These are phyloP conservation scores for Auriscalpium vulgare DNA, from an alignment of 768 basidiomycete species.

Conservation along the genomic window DNA sequence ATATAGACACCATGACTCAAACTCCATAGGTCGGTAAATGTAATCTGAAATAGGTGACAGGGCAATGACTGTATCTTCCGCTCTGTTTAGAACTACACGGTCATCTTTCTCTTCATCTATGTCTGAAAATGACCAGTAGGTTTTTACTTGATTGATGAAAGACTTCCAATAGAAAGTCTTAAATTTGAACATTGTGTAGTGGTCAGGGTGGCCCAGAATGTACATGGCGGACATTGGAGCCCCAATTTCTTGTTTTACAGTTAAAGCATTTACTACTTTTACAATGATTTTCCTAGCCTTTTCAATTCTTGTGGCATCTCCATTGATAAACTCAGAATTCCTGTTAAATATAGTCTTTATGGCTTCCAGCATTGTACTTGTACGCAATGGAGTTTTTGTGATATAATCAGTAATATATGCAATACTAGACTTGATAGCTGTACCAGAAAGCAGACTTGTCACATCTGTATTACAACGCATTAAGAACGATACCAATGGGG, in stretches of 20 bases:
- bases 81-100: slow-evolving; percentile 9
- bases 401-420: slow-evolving; percentile 37
- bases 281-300: slow-evolving; percentile 25
- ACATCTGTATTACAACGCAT: slow-evolving; percentile 33
- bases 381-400: slow-evolving; percentile 32
- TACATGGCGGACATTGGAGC: slow-evolving; percentile 30
- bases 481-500: slow-evolving; percentile 24
- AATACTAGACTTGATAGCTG: slow-evolving; percentile 30
- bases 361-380: slow-evolving; percentile 29
- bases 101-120: slow-evolving; percentile 1
- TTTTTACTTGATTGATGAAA: slow-evolving; percentile 21
- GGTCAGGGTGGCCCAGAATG: slow-evolving; percentile 28
- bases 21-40: slow-evolving; percentile 17
- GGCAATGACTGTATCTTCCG: slow-evolving; percentile 11
- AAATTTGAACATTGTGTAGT: slow-evolving; percentile 31
- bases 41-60: slow-evolving; percentile 27
- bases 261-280: slow-evolving; percentile 30
- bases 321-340: slow-evolving; percentile 16
- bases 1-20: slow-evolving; percentile 19
- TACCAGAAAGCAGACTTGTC: slow-evolving; percentile 30
- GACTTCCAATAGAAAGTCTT: slow-evolving; percentile 25
- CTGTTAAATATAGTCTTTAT: slow-evolving; percentile 18
- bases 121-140: slow-evolving; percentile 7
- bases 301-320: slow-evolving; percentile 3
- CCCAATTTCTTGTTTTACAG: slow-evolving; percentile 29